phyloP scores from a whole-genome alignment of 192 early-diverging fungal species.

The Funneliformis mosseae region DNA sequence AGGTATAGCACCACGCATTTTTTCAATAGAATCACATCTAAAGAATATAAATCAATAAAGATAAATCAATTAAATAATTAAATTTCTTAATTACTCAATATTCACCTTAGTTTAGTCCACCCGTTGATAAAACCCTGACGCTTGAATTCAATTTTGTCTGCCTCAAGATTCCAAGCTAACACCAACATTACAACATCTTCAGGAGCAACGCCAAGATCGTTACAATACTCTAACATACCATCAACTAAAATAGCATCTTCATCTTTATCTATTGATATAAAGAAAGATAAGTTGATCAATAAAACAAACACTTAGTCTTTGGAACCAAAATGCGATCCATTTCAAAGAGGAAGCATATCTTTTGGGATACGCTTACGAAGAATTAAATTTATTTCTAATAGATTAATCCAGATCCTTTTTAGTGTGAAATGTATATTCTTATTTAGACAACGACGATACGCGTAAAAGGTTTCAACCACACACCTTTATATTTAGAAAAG shows the following conservation, averaged over 20 bases:
- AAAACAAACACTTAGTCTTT: not conserved
- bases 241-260: constrained; percentile 70
- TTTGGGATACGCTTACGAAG: not conserved
- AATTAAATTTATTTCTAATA: not conserved
- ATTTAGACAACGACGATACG: not conserved
- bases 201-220: constrained; percentile 73
- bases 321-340: not conserved
- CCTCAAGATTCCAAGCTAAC: constrained; percentile 68
- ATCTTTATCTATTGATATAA: constrained; percentile 52
- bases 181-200: constrained; percentile 72
- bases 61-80: not conserved
- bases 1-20: constrained; percentile 59
- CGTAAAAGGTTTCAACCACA: not conserved
- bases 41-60: constrained; percentile 32
- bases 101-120: constrained; percentile 63
- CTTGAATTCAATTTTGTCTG: constrained; percentile 72
- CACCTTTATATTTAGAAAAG: constrained; percentile 80
- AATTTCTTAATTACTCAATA: not conserved
- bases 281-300: not conserved
- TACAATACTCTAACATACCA: constrained; percentile 69
- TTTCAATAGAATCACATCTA: constrained; percentile 66
- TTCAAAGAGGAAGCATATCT: not conserved
- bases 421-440: not conserved
- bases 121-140: constrained; percentile 72
- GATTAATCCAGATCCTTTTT: not conserved